Percentiles rank a stretch among this genome's conserved stretches.
Conservation (phyloP, 352 stramenopile species). For the Phytopythium chamaehyphon region DNA sequence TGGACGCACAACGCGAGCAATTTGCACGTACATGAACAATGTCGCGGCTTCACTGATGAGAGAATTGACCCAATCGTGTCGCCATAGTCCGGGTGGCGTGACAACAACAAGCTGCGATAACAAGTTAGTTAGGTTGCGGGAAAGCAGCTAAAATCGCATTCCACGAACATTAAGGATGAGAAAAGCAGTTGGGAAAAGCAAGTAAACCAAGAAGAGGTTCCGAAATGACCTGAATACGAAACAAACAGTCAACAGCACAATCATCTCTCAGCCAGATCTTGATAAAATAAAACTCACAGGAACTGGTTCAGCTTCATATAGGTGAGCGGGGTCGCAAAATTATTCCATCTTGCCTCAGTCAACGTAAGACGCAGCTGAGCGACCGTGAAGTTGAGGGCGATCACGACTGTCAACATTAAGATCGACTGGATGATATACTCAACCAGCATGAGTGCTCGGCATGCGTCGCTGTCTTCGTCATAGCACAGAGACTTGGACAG, state of each 20-base stretch:
- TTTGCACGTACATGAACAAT: slow-evolving; percentile 34
- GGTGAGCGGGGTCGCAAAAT: slow-evolving; percentile 45
- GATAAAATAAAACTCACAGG: slow-evolving; percentile 20
- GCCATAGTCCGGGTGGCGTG: slow-evolving; percentile 47
- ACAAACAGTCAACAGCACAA: not conserved
- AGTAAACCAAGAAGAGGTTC: slow-evolving; percentile 47
- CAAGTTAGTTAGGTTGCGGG: not conserved
- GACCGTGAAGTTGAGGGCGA: slow-evolving; percentile 68
- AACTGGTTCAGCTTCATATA: slow-evolving; percentile 78
- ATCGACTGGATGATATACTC: slow-evolving; percentile 66
- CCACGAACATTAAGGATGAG: slow-evolving; percentile 47
- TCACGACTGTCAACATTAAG: slow-evolving; percentile 59
- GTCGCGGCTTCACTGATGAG: slow-evolving; percentile 42
- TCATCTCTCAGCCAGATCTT: not conserved
- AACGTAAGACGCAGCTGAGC: slow-evolving; percentile 40
- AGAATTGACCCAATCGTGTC: slow-evolving; percentile 56
- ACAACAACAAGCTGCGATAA: slow-evolving; percentile 43
- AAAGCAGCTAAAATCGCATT: slow-evolving; percentile 3
- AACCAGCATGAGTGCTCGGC: slow-evolving; percentile 54
- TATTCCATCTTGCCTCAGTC: slow-evolving; percentile 54
- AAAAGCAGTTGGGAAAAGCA: slow-evolving; percentile 50
- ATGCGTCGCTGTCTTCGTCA: slow-evolving; percentile 30
- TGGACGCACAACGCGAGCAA: slow-evolving; percentile 39
- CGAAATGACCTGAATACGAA: slow-evolving; percentile 41
- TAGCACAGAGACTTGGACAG: slow-evolving; percentile 45